Evolutionary conservation across 75 land plant genomes (phyloP), one percentile per base, ranked within the genome.

Genomic region (Sequoia sempervirens): DNA sequence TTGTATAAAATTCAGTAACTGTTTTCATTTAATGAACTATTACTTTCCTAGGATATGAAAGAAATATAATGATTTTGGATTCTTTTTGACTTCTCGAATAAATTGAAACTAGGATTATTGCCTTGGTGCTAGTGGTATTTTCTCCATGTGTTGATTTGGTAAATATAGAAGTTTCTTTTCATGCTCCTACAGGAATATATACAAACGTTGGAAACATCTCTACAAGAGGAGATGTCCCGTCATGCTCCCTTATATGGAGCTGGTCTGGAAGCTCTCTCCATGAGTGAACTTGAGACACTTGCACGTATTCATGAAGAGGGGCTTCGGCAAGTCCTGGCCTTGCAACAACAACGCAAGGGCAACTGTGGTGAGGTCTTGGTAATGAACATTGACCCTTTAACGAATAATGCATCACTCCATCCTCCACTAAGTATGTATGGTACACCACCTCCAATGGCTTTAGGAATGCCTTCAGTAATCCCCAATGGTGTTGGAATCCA

Each of bases 211-310:
- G 92, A 97, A 82, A 80, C 81, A 74, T 92, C 92, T 26, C 84
- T 96, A 80, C 96, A 92, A 79, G 98, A 97, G 78, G 99, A 97
- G 87, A 96, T 97, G 95, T 89, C 95, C 23, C 90, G 95, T 34
- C 99, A 97, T 89, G 99, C 98, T 18, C 99, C 99, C 28, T 92
- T 97, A 5, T 97, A 97, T 90, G 99, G 99, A 38, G 98, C 89
- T 38, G 99, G 99, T 37, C 81, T 97, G 84, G 98, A 97, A 87
- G 86, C 91, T 23, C 83, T 97, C 76, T 94, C 99, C 40, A 84
- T 91, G 87, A 92, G 90, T 82, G 99, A 97, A 84, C 88, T 97
- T 53, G 99, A 97, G 85, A 96, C 94, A n/a, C 64, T 97, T 23
- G 83, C 95, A 43, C 92, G 92, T 13, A 97, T 97, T 36, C 99